A percentile compares a stretch with the other conserved stretches of the same genome.
These are phyloP conservation scores for Triglochin maritima DNA, from an alignment of 106 monocot genomes.

Conservation along the genomic window DNA sequence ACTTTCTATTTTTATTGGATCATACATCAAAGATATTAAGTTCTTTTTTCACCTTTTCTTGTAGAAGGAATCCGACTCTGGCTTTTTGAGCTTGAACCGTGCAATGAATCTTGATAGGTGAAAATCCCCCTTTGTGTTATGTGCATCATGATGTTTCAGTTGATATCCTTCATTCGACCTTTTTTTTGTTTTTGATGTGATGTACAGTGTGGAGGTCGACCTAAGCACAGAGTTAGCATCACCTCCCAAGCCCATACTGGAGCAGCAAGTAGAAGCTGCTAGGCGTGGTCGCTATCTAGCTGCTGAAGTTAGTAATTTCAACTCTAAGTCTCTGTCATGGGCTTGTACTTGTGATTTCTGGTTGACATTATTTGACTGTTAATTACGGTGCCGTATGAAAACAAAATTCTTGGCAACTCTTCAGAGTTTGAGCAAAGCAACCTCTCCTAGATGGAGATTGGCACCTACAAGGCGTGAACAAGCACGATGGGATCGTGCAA, in stretches of 20 bases:
- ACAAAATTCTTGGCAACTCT: not conserved
- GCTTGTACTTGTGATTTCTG: not conserved
- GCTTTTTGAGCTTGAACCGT: conserved; percentile 81
- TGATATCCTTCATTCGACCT: not conserved
- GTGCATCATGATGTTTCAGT: not conserved
- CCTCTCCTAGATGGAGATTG: conserved; percentile 72
- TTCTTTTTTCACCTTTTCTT: conserved; percentile 3
- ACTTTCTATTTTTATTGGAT: not conserved
- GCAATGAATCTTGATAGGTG: conserved; percentile 89
- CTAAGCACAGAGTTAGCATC: conserved; percentile 59
- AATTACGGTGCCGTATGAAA: no score
- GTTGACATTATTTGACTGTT: not conserved
- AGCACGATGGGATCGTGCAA: conserved; percentile 77
- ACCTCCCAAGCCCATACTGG: conserved; percentile 57
- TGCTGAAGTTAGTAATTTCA: conserved; percentile 30
- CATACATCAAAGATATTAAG: not conserved
- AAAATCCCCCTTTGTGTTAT: not conserved
- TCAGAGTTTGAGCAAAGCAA: conserved; percentile 31
- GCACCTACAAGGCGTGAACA: conserved; percentile 71
- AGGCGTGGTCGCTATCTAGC: conserved; percentile 47
- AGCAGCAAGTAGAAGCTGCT: conserved; percentile 82
- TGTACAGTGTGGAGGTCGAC: conserved; percentile 62
- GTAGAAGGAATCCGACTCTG: conserved; percentile 48
- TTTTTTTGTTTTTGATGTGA: not conserved
- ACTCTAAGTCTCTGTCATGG: not conserved